Percentiles rank a stretch among this genome's conserved stretches.
Conservation (phyloP, 2,329 filamentous ascomycete species). For the Paecilomyces variotii region DNA sequence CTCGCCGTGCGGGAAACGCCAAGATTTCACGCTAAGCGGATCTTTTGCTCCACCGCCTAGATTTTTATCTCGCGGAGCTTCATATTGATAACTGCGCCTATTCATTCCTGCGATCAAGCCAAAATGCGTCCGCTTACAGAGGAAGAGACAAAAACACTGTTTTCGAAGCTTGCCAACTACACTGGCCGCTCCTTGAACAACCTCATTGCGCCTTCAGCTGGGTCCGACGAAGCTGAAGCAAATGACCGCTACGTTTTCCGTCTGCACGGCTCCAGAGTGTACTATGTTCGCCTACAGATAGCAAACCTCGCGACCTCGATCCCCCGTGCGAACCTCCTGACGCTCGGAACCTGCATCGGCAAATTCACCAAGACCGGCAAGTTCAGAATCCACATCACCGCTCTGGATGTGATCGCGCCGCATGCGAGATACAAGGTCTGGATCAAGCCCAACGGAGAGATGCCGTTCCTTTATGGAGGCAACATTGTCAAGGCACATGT, state of each 20-base stretch:
- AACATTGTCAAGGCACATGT: conserved; percentile 80
- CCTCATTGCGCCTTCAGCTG: conserved; percentile 66
- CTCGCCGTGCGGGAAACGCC: conserved; percentile 11
- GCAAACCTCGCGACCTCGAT: conserved; percentile 88
- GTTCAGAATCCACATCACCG: conserved; percentile 87
- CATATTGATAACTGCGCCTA: conserved; percentile 1
- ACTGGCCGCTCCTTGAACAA: conserved; percentile 79
- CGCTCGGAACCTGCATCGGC: conserved; percentile 81
- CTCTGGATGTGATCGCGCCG: conserved; percentile 74
- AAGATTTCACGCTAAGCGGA: conserved; percentile 18
- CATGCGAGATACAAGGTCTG: conserved; percentile 95
- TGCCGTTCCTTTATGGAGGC: conserved; percentile 93
- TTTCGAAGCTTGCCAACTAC: conserved; percentile 90
- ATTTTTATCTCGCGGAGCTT: conserved; percentile 17
- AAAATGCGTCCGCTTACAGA: conserved; percentile 76
- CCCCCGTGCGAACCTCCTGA: conserved; percentile 71
- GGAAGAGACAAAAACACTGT: conserved; percentile 58
- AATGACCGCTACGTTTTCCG: conserved; percentile 81
- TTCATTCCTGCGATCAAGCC: conserved; percentile 3
- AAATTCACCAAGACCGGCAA: conserved; percentile 97
- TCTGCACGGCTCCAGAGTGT: conserved; percentile 72
- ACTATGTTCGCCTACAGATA: conserved; percentile 82
- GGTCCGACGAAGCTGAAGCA: conserved; percentile 57
- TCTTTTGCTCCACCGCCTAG: conserved; percentile 14
- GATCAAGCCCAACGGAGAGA: conserved; percentile 92